These are phyloP conservation scores for Calonectria pteridis DNA, from an alignment of 2,329 filamentous ascomycete species.

Conservation along the genomic window DNA sequence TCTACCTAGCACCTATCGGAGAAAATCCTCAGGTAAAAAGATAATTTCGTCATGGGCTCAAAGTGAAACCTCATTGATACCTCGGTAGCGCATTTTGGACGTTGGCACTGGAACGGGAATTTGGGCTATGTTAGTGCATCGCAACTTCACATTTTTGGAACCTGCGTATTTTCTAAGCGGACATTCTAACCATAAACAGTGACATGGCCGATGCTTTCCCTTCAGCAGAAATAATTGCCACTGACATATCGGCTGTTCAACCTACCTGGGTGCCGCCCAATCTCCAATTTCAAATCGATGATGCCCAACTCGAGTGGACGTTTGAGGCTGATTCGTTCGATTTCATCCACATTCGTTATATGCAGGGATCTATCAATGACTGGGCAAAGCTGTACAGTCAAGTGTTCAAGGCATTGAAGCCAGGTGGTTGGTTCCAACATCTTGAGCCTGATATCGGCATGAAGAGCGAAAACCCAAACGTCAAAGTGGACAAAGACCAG, in stretches of 20 bases:
- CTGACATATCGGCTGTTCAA: not conserved
- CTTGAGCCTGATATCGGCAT: not conserved
- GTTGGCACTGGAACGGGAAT: conserved; percentile 4
- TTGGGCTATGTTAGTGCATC: not conserved
- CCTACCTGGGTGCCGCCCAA: not conserved
- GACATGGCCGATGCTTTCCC: not conserved
- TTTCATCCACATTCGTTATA: not conserved
- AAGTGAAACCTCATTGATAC: not conserved
- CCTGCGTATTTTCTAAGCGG: not conserved
- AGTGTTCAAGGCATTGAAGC: not conserved
- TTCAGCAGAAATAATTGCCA: not conserved
- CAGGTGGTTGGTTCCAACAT: conserved; percentile 1
- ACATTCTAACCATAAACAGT: not conserved
- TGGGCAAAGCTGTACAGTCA: not conserved
- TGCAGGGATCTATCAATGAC: not conserved
- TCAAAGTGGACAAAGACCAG: not conserved
- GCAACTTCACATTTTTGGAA: not conserved
- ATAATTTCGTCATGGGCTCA: not conserved
- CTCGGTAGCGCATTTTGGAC: not conserved
- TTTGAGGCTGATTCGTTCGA: not conserved
- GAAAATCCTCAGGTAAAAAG: not conserved
- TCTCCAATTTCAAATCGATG: not conserved
- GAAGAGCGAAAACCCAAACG: not conserved
- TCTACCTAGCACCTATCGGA: not conserved
- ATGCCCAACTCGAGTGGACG: not conserved